Evolutionary conservation across 306 rosid genomes (phyloP).

Genomic region (Sphenostylis stenocarpa): DNA sequence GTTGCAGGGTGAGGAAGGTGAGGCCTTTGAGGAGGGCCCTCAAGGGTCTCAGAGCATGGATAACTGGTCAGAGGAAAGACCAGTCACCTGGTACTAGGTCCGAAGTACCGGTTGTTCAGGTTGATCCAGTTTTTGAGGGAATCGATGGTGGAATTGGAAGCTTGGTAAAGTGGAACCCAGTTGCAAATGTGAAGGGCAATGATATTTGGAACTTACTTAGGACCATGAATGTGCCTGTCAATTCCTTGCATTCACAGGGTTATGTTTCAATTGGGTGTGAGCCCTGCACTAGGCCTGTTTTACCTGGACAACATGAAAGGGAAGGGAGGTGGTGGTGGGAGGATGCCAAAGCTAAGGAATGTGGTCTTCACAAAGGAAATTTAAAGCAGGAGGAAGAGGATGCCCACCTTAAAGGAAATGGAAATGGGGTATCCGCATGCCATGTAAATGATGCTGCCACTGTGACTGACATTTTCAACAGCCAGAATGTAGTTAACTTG

Average conservation of each 20-base stretch:
- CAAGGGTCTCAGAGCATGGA: slow-evolving; percentile 87
- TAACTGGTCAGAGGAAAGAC: slow-evolving; percentile 92
- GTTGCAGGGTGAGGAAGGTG: slow-evolving; percentile 94
- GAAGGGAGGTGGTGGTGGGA: slow-evolving; percentile 99
- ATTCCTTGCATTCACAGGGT: slow-evolving; percentile 73
- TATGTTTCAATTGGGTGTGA: slow-evolving; percentile 87
- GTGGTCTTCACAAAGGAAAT: slow-evolving; percentile 94
- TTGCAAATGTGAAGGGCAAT: slow-evolving; percentile 65
- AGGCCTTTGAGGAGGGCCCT: slow-evolving; percentile 86
- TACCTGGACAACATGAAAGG: slow-evolving; percentile 92
- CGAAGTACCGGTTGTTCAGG: slow-evolving; percentile 78
- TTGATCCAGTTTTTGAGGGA: slow-evolving; percentile 88
- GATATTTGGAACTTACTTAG: slow-evolving; percentile 80
- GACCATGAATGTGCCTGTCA: slow-evolving; percentile 87
- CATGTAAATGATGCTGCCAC: slow-evolving; percentile 40
- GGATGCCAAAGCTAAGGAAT: slow-evolving; percentile 91
- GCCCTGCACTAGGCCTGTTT: slow-evolving; percentile 92
- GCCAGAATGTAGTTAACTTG: slow-evolving; percentile 56
- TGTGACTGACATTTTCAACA: slow-evolving; percentile 61
- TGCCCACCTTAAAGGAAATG: slow-evolving; percentile 42
- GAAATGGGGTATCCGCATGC: slow-evolving; percentile 33
- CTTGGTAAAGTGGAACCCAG: slow-evolving; percentile 93
- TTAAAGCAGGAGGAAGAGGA: slow-evolving; percentile 60
- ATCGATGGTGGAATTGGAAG: slow-evolving; percentile 82
- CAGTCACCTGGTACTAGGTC: slow-evolving; percentile 94